phyloP scores from a whole-genome alignment of 768 basidiomycete species.

The Mycena amicta region DNA sequence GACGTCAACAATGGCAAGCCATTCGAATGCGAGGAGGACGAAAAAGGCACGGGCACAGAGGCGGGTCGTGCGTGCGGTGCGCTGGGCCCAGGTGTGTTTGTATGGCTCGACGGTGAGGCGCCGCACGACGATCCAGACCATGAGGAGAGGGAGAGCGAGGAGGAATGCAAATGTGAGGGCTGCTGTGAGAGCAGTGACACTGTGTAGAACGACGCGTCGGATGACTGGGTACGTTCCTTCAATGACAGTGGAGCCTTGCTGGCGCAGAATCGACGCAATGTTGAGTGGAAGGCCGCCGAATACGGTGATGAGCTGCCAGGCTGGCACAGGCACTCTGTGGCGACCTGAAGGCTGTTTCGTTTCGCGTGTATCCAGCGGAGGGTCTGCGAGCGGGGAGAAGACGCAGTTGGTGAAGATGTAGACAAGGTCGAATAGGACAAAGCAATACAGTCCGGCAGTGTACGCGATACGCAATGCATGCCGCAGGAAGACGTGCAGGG shows the following conservation, averaged over 20 bases:
- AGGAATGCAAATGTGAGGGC: background rate
- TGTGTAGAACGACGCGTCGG: background rate
- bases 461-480: background rate
- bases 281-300: background rate
- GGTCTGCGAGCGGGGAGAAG: background rate
- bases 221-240: background rate
- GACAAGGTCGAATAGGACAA: background rate
- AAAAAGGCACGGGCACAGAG: background rate
- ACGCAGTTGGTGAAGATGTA: background rate
- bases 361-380: background rate
- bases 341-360: background rate
- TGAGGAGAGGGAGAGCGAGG: slow-evolving; percentile 1
- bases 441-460: background rate
- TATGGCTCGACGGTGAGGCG: slow-evolving; percentile 5
- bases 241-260: background rate
- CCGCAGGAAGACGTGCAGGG: background rate
- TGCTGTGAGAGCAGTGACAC: background rate
- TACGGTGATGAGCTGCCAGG: background rate
- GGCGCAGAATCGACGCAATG: background rate
- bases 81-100: background rate
- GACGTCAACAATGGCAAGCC: background rate
- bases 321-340: background rate
- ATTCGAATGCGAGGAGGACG: background rate
- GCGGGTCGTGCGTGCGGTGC: background rate
- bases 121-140: slow-evolving; percentile 1